Evolutionary conservation across 225 moss, liverwort and hornwort species (phyloP).

Genomic region (Anthoceros angustus): DNA sequence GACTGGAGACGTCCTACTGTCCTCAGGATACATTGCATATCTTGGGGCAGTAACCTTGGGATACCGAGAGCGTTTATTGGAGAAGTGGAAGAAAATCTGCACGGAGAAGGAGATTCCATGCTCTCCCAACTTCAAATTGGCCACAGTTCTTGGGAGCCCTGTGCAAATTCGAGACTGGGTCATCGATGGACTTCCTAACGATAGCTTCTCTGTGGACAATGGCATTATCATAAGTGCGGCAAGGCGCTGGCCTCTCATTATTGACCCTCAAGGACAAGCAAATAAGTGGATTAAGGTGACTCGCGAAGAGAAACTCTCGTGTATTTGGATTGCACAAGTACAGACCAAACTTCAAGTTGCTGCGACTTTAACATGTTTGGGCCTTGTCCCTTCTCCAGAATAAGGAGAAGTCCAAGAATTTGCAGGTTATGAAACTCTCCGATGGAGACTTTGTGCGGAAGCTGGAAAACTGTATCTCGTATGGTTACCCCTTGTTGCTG

Average conservation of each 20-base stretch:
- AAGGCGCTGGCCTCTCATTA: conserved; percentile 54
- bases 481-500: conserved; percentile 54
- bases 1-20: conserved; percentile 50
- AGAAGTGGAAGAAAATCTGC: conserved; percentile 34
- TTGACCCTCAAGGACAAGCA: conserved; percentile 73
- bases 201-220: conserved; percentile 65
- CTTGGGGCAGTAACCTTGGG: conserved; percentile 57
- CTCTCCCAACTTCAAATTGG: conserved; percentile 36
- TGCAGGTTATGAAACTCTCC: conserved; percentile 48
- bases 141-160: conserved; percentile 43
- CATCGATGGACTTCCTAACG: conserved; percentile 68
- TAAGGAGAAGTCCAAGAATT: conserved; percentile 47
- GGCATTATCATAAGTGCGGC: conserved; percentile 64
- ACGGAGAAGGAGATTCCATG: conserved; percentile 51
- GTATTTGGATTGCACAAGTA: too few relatives aligned
- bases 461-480: conserved; percentile 58
- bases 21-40: conserved; percentile 66
- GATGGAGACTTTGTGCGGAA: conserved; percentile 62
- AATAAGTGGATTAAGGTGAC: conserved; percentile 71
- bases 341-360: too few relatives aligned
- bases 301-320: too few relatives aligned
- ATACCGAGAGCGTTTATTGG: conserved; percentile 37
- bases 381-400: conserved; percentile 35
- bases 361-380: too few relatives aligned
- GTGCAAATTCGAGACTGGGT: conserved; percentile 58